Base-by-base conservation (phyloP, 2,329 filamentous ascomycete species). In the Tolypocladium sp. region DNA sequence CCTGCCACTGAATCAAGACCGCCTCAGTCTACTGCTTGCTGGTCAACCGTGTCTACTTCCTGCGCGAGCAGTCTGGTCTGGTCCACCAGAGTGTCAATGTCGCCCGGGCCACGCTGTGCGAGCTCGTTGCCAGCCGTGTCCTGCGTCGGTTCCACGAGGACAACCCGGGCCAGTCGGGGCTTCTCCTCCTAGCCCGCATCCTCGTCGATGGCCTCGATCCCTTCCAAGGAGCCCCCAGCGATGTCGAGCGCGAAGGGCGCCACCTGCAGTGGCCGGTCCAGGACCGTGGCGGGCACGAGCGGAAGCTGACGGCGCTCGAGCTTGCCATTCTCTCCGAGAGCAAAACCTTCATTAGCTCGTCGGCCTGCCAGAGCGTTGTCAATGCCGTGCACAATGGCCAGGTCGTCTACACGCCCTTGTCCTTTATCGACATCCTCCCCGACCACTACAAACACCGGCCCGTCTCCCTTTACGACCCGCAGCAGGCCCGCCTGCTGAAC, bases 371-470 rank as follows among this genome's bases (percentile, higher is more conserved):
- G 66, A 85, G 85, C 62, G 84, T 90, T 27, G 85, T 91, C 15
- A 83, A 87, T 61, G 86, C 87, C 9, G 86, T 90, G 3, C 89
- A 89, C 63, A 78, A 81, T 22, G 88, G 88, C 2, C 77, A 84
- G 22, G 80, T 91, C 42, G 83, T 88, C 27, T 91, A 90, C 64
- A 90, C 87, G 1, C 87, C 87, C 0, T 82, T 83, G 0, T 82
- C 84, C 0, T 89, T 89, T 64, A 81, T 90, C 66, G 87, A 90
- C 67, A 89, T 91, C 58, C 77, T 91, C 2, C 87, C 88, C 0
- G 88, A 90, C 67, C 84, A 88, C 66, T 90, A 90, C 75, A 88
- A 89, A 69, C 80, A 85, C 66, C 84, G 86, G 56, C 85, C 86
- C 0, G 86, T 90, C 51, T 85, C 85, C 4, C 74, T 90, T 0